Evolutionary conservation across 129 eudicot genomes (phyloP).

Genomic region (Erigeron canadensis): DNA sequence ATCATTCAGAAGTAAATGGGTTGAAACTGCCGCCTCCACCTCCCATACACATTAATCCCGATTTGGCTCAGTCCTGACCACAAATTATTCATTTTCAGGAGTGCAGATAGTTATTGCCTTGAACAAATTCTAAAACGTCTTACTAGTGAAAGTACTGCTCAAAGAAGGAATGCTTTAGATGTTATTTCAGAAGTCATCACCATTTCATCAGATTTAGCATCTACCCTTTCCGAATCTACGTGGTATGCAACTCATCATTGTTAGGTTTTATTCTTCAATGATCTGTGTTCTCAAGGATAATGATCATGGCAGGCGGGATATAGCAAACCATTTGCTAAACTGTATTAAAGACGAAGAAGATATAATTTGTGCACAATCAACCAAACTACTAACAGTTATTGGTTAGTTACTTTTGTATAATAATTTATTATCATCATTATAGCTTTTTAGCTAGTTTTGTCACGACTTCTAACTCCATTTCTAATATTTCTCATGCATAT

Average conservation of each 20-base stretch:
- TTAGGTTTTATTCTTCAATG: neutral
- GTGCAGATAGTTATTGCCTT: conserved; percentile 55
- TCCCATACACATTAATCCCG: neutral
- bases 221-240: conserved; percentile 38
- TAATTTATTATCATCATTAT: neutral
- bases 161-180: conserved; percentile 76
- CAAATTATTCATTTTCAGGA: conserved; percentile 45
- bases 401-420: conserved; percentile 44
- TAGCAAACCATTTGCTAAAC: conserved; percentile 62
- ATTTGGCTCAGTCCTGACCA: conserved; percentile 13
- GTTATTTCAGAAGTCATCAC: conserved; percentile 57
- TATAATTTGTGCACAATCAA: conserved; percentile 48
- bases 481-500: conserved; percentile 6
- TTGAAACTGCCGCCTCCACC: neutral
- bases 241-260: conserved; percentile 42
- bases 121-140: conserved; percentile 63
- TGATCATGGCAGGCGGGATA: conserved; percentile 60
- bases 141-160: conserved; percentile 45
- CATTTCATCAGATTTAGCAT: conserved; percentile 40
- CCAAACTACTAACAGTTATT: conserved; percentile 54
- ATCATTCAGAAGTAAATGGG: neutral
- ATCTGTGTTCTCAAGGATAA: conserved; percentile 16
- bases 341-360: conserved; percentile 67
- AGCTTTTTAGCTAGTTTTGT: neutral
- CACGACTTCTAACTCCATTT: neutral